These are phyloP conservation scores for Limtongia smithiae DNA, from an alignment of 805 yeast species.

Conservation along the genomic window DNA sequence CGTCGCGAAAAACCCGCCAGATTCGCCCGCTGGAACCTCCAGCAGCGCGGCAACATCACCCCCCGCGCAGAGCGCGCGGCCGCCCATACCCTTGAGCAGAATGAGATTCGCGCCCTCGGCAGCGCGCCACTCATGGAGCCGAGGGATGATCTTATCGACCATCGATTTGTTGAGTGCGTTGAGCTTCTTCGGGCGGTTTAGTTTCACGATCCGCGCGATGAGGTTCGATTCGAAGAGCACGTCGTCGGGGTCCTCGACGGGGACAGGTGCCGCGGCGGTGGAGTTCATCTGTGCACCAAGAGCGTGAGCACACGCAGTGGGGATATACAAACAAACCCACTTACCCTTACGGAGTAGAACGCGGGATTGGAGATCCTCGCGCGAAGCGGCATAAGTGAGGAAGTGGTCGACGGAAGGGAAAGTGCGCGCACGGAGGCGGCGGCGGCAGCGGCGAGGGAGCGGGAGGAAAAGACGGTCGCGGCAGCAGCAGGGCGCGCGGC, in stretches of 20 bases:
- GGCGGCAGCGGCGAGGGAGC: neutral
- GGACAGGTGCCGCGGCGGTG: constrained; percentile 4
- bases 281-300: constrained; percentile 11
- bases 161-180: constrained; percentile 78
- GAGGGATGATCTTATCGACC: constrained; percentile 67
- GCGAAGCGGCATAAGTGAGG: constrained; percentile 23
- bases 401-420: constrained; percentile 2
- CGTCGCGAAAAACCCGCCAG: constrained; percentile 60
- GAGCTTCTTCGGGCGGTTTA: constrained; percentile 78
- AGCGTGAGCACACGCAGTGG: neutral
- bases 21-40: constrained; percentile 43
- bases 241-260: constrained; percentile 45
- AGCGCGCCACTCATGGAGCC: constrained; percentile 48
- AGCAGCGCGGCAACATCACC: constrained; percentile 82
- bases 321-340: neutral
- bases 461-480: too few relatives aligned
- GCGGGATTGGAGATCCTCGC: constrained; percentile 23
- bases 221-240: constrained; percentile 62
- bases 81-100: constrained; percentile 59
- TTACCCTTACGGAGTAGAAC: constrained; percentile 12
- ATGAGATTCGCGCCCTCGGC: constrained; percentile 61
- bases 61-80: constrained; percentile 85
- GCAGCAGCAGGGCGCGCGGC: too few relatives aligned
- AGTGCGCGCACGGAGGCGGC: constrained; percentile 5
- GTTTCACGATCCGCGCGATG: constrained; percentile 65